Percentiles rank a stretch among this genome's conserved stretches.
phyloP scores from a whole-genome alignment of 164 flowering plant species.

The Tetracentron sinense region DNA sequence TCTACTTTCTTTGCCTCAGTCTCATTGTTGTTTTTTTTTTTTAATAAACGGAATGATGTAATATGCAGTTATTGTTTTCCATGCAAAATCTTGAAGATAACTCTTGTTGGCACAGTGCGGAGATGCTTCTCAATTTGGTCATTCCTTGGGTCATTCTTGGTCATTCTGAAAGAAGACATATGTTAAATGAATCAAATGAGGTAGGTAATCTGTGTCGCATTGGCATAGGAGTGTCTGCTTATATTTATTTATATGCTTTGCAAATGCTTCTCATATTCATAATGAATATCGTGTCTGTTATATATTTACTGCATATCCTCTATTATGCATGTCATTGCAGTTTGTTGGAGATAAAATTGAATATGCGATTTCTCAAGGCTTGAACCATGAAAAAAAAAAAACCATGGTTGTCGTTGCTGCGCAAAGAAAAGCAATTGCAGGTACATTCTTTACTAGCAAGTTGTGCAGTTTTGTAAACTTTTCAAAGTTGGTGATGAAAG shows the following conservation, averaged over 20 bases:
- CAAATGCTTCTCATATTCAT: neutral
- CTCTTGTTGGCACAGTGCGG: slow-evolving; percentile 38
- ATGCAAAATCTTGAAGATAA: too few species aligned
- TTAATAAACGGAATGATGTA: too few species aligned
- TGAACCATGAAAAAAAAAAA: slow-evolving; percentile 74
- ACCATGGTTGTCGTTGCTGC: slow-evolving; percentile 72
- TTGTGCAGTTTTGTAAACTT: too few species aligned
- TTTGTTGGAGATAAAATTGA: slow-evolving; percentile 84
- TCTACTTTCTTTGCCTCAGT: too few species aligned
- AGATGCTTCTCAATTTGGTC: slow-evolving; percentile 58
- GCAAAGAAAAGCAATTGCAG: slow-evolving; percentile 83
- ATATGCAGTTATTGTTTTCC: too few species aligned
- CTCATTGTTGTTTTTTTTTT: too few species aligned
- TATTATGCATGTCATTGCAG: slow-evolving; percentile 46
- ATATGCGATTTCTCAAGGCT: slow-evolving; percentile 73
- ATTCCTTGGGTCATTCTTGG: slow-evolving; percentile 74
- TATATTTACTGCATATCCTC: too few species aligned
- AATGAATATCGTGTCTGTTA: neutral
- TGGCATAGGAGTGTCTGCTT: too few species aligned
- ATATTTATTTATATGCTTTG: too few species aligned
- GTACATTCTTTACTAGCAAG: slow-evolving; percentile 20
- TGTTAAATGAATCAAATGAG: slow-evolving; percentile 56
- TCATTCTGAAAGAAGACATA: slow-evolving; percentile 58
- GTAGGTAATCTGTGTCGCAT: too few species aligned
- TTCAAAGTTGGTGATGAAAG: too few species aligned